Evolutionary conservation across 306 rosid species (phyloP), one percentile per base, ranked within the genome.

Genomic region (Arachis hypogaea): DNA sequence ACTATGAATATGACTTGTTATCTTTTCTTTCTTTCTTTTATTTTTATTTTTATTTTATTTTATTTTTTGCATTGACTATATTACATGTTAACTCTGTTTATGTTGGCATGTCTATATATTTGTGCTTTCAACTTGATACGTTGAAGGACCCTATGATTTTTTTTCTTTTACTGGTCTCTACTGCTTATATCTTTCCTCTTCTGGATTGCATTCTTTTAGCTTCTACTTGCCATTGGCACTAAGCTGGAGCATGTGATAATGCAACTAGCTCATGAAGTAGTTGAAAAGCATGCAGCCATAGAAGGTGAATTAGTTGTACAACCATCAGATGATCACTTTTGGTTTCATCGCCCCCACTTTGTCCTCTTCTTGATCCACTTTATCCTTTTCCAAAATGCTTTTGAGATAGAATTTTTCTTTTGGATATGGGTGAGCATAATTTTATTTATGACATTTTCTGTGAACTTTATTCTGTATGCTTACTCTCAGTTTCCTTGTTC

Each of bases 191-290:
- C 73, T 70, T 80, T 45, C 38, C 29, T 46, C 54, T 72, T 9
- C 59, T 78, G 41, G 7, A 68, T 76, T 66, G 11, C 71, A 33
- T 51, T 80, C 44, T 82, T 76, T 43, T 85, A 93, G 96, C 96
- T 93, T 85, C 14, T 14, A 14, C 14, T 14, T 14, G 14, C 14
- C 14, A 14, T 14, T 14, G 14, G 14, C 14, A 14, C 14, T 14
- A 14, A 14, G 14, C 14, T 14, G 14, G 14, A 14, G 14, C 14
- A 14, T 14, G 14, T 14, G 14, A 14, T 14, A 14, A 14, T 14
- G 14, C 14, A 14, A 14, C 14, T 14, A 14, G 14, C 14, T 14
- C 14, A 14, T 14, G 14, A 14, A 14, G 14, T 14, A 14, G 14
- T 14, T 14, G 14, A 14, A 14, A 14, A 14, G 14, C 14, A 14